Evolutionary conservation across 108 stramenopile species (phyloP), one percentile per base, ranked within the genome.

Genomic region (Skeletonema potamos): DNA sequence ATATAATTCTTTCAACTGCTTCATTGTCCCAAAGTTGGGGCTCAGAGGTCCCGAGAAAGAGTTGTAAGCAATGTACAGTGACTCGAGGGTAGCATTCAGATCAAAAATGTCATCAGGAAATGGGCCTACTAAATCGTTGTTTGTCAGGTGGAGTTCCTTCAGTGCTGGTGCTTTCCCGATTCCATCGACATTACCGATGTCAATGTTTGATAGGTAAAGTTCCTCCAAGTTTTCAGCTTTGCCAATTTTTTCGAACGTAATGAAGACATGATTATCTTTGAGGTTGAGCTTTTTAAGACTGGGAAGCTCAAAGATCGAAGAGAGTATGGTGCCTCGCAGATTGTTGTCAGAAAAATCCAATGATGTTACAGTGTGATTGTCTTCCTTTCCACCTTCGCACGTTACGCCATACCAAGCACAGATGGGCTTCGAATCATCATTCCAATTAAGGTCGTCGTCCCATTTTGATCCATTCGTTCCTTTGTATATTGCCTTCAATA

Each of bases 321-420:
- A 64, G 32, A 86, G 88, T 48, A 89, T 70, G 1, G 85, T 87
- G 26, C 89, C 89, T 4, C 37, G 24, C 30, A 88, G 68, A 13
- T 71, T 68, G 36, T 88, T 88, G 9, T 48, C 55, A 6, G 37
- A 10, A 2, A 81, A 48, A 10, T 71, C 68, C 10, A 86, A 56
- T 58, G 57, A 58, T 8, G 82, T 80, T 13, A 66, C 61, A 30
- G 84, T 85, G 18, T 54, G 62, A 37, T 89, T 86, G 30, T 86
- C 80, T 13, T 64, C 26, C 37, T 66, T 73, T 17, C 84, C 85
- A 43, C 84, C 84, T 18, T 72, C 78, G 55, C 89, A 89, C 24
- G 34, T 30, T 27, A 89, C 62, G 26, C 86, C 86, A 28, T 70
- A 48, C 89, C 89, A 87, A 63, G 77, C 79, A 58, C 89, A 89